Conservation (phyloP, 2,329 filamentous ascomycete species). For the Trichoderma sp. region DNA sequence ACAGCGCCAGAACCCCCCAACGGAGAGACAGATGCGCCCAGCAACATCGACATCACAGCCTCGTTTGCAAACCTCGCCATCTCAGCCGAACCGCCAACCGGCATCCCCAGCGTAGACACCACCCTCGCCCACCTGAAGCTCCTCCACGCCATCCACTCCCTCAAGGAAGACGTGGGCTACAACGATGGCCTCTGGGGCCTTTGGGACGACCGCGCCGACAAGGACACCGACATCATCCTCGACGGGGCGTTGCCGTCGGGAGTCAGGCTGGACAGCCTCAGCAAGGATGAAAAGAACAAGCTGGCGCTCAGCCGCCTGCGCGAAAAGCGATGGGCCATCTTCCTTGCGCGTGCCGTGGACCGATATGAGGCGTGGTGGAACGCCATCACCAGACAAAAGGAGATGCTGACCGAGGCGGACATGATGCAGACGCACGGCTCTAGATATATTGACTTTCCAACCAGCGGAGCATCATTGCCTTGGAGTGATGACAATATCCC, state of each 20-base stretch:
- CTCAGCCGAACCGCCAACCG: not conserved
- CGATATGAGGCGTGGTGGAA: constrained; percentile 70
- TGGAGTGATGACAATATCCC: constrained; percentile 52
- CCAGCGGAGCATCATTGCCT: constrained; percentile 22
- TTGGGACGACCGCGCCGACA: constrained; percentile 48
- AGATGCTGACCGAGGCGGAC: constrained; percentile 39
- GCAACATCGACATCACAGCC: constrained; percentile 11
- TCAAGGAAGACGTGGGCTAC: constrained; percentile 69
- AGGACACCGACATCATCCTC: constrained; percentile 2
- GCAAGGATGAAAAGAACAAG: constrained; percentile 35
- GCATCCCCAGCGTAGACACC: constrained; percentile 43
- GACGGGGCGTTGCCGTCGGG: constrained; percentile 23
- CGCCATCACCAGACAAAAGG: constrained; percentile 33
- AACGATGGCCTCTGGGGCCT: constrained; percentile 68
- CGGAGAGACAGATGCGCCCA: not conserved
- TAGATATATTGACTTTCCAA: constrained; percentile 40
- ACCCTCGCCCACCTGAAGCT: constrained; percentile 76
- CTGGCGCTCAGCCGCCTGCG: constrained; percentile 53
- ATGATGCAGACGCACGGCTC: constrained; percentile 35
- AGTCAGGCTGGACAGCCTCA: constrained; percentile 29
- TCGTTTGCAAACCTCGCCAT: constrained; percentile 16
- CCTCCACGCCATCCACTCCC: constrained; percentile 64
- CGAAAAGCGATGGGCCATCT: constrained; percentile 75
- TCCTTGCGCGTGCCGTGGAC: constrained; percentile 66
- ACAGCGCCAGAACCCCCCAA: not conserved